Evolutionary conservation across 768 basidiomycete species (phyloP).

Genomic region (Rhodotorula graminis): DNA sequence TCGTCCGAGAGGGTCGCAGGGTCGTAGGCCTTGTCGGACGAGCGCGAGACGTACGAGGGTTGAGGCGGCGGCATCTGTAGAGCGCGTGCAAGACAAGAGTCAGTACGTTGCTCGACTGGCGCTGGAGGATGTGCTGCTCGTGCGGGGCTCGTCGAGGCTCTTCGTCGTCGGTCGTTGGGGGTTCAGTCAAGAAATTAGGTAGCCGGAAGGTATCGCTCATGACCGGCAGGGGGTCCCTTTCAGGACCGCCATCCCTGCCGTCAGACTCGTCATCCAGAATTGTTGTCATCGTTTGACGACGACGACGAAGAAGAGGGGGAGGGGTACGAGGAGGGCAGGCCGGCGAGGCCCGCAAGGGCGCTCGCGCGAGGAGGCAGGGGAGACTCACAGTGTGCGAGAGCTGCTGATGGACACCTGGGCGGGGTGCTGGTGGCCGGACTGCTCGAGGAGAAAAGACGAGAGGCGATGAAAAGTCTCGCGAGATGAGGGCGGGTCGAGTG

Average conservation of each 20-base stretch:
- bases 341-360: too few species aligned
- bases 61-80: constrained; percentile 17
- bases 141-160: background rate
- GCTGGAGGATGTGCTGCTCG: background rate
- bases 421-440: too few species aligned
- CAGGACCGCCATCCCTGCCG: constrained; percentile 24
- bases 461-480: too few species aligned
- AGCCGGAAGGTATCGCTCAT: constrained; percentile 26
- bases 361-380: too few species aligned
- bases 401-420: too few species aligned
- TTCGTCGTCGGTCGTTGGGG: background rate
- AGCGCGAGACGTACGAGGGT: constrained; percentile 5
- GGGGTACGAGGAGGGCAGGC: too few species aligned
- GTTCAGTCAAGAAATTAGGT: constrained; percentile 25
- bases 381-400: too few species aligned
- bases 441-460: too few species aligned
- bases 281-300: constrained; percentile 6
- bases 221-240: constrained; percentile 9
- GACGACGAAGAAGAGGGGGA: too few species aligned
- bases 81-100: background rate
- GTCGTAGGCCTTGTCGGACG: constrained; percentile 20
- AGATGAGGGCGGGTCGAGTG: too few species aligned
- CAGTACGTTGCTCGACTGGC: background rate
- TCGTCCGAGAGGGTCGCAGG: constrained; percentile 32
- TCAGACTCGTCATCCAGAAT: constrained; percentile 29